Conservation (phyloP, 1,284 basidiomycete species). For the Athelia psychrophila region DNA sequence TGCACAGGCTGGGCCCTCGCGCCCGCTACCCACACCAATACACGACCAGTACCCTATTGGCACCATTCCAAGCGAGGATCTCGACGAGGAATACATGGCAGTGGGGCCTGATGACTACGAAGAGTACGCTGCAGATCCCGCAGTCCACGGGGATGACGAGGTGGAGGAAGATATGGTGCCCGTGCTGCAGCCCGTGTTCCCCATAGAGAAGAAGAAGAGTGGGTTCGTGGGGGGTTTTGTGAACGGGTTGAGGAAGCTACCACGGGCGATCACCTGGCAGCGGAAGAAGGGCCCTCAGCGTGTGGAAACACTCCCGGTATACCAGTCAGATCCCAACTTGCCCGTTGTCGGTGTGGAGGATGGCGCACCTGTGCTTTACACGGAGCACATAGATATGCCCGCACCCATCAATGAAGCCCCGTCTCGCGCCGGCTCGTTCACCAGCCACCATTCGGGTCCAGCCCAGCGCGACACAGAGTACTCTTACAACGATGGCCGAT, state of each 20-base stretch:
- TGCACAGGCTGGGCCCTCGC: not conserved
- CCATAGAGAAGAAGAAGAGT: not conserved
- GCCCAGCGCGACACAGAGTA: too few relatives aligned
- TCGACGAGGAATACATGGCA: not conserved
- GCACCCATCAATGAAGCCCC: not conserved
- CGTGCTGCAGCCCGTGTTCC: not conserved
- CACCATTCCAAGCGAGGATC: not conserved
- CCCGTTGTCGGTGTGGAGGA: not conserved
- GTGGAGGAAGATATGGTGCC: too few relatives aligned
- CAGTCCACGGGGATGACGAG: too few relatives aligned
- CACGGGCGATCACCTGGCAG: not conserved
- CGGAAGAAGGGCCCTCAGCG: not conserved
- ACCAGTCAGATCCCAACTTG: not conserved
- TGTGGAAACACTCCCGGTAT: not conserved
- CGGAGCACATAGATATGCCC: not conserved
- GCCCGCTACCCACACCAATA: not conserved
- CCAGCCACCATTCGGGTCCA: too few relatives aligned
- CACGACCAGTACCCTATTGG: not conserved
- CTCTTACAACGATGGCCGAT: too few relatives aligned
- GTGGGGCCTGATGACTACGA: not conserved
- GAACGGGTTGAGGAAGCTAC: not conserved
- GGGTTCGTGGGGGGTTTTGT: constrained; percentile 1
- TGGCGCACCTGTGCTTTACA: not conserved
- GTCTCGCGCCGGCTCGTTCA: not conserved
- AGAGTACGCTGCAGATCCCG: too few relatives aligned